Percentiles rank a stretch among this genome's conserved stretches.
Evolutionary conservation across 495 filamentous ascomycete genomes (phyloP).

Genomic region (Beverwykella pulmonaria): DNA sequence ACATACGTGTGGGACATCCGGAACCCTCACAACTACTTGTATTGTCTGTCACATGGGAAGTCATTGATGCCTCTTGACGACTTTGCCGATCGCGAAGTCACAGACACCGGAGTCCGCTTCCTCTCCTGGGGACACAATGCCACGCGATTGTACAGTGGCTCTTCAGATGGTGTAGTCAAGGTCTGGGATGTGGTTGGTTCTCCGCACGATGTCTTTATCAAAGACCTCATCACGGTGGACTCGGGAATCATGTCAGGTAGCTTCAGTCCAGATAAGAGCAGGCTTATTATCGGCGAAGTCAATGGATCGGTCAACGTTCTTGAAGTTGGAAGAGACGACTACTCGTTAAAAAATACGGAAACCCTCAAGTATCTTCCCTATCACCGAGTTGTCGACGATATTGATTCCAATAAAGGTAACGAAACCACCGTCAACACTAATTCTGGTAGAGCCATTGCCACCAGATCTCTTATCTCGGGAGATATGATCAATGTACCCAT

Average conservation of each 20-base stretch:
- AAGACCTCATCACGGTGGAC: constrained; percentile 56
- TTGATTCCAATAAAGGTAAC: background rate
- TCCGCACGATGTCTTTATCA: constrained; percentile 62
- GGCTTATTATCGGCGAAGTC: constrained; percentile 74
- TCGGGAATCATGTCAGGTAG: constrained; percentile 65
- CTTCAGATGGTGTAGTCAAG: constrained; percentile 84
- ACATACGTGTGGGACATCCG: constrained; percentile 87
- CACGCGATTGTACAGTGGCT: constrained; percentile 82
- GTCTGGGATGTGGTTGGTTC: constrained; percentile 77
- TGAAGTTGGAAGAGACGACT: constrained; percentile 40
- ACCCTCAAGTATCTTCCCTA: constrained; percentile 32
- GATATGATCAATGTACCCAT: constrained; percentile 39
- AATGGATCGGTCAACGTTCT: constrained; percentile 73
- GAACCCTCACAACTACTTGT: constrained; percentile 58
- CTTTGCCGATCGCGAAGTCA: constrained; percentile 59
- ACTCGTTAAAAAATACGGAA: constrained; percentile 29
- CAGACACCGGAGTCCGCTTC: constrained; percentile 81
- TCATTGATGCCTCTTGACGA: constrained; percentile 65
- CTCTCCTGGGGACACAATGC: constrained; percentile 72
- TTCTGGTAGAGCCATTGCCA: constrained; percentile 27
- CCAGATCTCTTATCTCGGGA: constrained; percentile 24
- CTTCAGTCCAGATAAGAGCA: constrained; percentile 71
- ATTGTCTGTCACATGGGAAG: constrained; percentile 68
- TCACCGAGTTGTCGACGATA: constrained; percentile 7
- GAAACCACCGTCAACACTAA: background rate